These are phyloP conservation scores for Theileria parva DNA, from an alignment of 169 alveolate genomes.

Conservation along the genomic window DNA sequence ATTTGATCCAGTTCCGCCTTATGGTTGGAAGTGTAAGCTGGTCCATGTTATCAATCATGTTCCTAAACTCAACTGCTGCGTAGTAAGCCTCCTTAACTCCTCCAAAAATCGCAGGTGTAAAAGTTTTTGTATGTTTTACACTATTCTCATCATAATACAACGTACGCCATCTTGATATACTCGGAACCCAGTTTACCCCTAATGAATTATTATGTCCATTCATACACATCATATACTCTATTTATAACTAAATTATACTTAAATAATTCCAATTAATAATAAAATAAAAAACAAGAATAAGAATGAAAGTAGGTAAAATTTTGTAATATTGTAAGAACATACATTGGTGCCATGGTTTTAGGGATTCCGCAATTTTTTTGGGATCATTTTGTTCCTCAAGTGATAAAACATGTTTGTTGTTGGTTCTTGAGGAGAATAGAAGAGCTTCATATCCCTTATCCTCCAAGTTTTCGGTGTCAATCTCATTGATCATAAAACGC, in stretches of 20 bases:
- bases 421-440: constrained; percentile 1
- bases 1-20: constrained; percentile 24
- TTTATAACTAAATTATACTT: no score
- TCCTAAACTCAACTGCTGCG: constrained; percentile 63
- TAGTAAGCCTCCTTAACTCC: constrained; percentile 65
- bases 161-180: constrained; percentile 68
- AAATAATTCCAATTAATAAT: no score
- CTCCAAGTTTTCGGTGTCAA: not conserved
- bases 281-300: no score
- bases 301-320: not conserved
- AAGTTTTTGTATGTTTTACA: constrained; percentile 57
- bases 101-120: constrained; percentile 63
- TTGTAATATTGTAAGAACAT: not conserved
- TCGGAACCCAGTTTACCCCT: constrained; percentile 63
- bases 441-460: constrained; percentile 13
- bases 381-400: constrained; percentile 18
- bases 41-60: constrained; percentile 42
- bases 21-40: constrained; percentile 15
- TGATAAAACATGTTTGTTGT: not conserved
- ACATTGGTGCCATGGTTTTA: constrained; percentile 34
- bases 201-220: not conserved
- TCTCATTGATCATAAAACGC: not conserved
- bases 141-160: constrained; percentile 45
- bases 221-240: not conserved
- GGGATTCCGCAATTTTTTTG: constrained; percentile 18